These are phyloP conservation scores for Psilocybe cubensis DNA, from an alignment of 768 basidiomycete genomes.

Conservation along the genomic window DNA sequence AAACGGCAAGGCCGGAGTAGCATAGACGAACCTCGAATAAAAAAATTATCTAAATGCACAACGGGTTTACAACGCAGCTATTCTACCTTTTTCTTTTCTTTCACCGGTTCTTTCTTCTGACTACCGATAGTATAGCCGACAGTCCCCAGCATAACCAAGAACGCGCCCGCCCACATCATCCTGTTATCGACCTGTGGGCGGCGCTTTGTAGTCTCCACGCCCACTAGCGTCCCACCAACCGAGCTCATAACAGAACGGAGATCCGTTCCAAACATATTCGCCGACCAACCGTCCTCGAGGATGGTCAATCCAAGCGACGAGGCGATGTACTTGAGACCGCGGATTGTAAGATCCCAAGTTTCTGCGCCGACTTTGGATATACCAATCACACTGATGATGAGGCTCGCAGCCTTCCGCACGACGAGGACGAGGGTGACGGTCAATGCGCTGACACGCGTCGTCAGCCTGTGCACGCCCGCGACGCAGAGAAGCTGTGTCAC, in stretches of 20 bases:
- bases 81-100: conserved; percentile 21
- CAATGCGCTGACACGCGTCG: conserved; percentile 72
- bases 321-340: not conserved
- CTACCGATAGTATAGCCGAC: conserved; percentile 62
- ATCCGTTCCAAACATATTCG: conserved; percentile 12
- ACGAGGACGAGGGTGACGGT: conserved; percentile 82
- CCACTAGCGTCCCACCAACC: conserved; percentile 21
- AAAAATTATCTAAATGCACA: not conserved
- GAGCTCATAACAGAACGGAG: conserved; percentile 14
- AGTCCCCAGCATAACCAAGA: conserved; percentile 71
- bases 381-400: conserved; percentile 70
- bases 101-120: conserved; percentile 18
- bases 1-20: too few relatives aligned
- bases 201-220: conserved; percentile 17
- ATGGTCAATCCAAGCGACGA: not conserved
- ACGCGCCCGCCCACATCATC: conserved; percentile 74
- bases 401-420: conserved; percentile 79
- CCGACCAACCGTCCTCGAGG: conserved; percentile 1
- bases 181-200: conserved; percentile 36
- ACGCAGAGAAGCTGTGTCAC: conserved; percentile 85
- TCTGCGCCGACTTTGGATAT: conserved; percentile 27
- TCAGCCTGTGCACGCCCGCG: conserved; percentile 85
- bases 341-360: not conserved
- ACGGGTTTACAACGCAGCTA: not conserved
- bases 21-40: too few relatives aligned